Base-by-base conservation (phyloP, 345 rosid genomes). In the Arabis hirsuta region DNA sequence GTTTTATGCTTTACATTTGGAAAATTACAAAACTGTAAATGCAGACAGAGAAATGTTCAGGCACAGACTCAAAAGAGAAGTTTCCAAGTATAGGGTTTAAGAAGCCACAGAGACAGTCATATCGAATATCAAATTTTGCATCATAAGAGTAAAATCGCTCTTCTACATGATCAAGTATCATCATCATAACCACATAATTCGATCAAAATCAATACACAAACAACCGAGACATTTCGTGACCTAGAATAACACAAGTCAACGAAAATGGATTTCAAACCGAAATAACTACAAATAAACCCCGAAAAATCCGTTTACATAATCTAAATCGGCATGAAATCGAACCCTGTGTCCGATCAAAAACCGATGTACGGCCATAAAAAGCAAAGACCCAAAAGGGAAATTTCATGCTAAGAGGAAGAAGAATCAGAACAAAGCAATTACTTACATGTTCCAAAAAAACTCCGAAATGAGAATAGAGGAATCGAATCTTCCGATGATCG, bases 181-280 rank as follows among this genome's bases (percentile, higher is more conserved):
- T 11, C 20, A 24, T 6, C 8, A 46, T 1, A 60, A 50, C 4
- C 0, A 24, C 56, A 24, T 11, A 64, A 38, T 26, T 46, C 12
- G 20, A 76, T 56, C 26, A 19, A 63, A 63, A 55, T 3, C 66
- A 9, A 38, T 7, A 62, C 36, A 34, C 9, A 7, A 57, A n/a
- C 1, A 46, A 12, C 27, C 1, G 12, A 62, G 13, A 41, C 69
- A 20, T 13, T 48, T 9, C 14, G 41, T 69, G 62, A 65, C 62
- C 62, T 57, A 64, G 65, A 46, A 61, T 3, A 65, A 11, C 77
- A 56, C 71, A 62, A 60, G 80, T 76, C 76, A 76, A 76, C 80
- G 80, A 65, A 68, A 67, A 61, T 22, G 74, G 79, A 52, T 55
- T 29, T 22, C 11, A 55, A 62, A 55, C 69, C 27, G 7, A 44